Evolutionary conservation across 2,329 filamentous ascomycete genomes (phyloP), one percentile per base, ranked within the genome.

Genomic region (Diaporthe sp.): DNA sequence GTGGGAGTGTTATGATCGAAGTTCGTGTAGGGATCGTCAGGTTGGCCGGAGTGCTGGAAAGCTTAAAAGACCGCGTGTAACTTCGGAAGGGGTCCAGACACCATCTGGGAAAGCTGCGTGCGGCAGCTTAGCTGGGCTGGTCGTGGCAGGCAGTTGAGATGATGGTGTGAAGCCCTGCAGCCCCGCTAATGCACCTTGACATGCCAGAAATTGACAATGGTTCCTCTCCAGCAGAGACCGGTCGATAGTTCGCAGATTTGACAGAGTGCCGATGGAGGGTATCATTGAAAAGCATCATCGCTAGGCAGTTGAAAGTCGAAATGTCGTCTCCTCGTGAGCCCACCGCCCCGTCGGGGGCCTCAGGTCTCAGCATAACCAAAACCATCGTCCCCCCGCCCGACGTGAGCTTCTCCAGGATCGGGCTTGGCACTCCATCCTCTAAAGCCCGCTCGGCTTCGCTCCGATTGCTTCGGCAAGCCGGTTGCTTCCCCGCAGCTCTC

Each of bases 161-260:
- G 72, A 42, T 71, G 75, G 75, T 75, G 75, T 71, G 67, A 55
- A 75, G 49, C 31, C 58, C 55, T 71, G 75, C 60, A 72, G 72
- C 39, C 39, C 65, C 57, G 60, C 75, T 76, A 76, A 74, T 76
- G 75, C 75, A 75, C 57, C 55, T 57, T 20, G 49, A 70, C n/a
- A 70, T 70, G 65, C 65, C 65, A 63, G 31, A 58, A 61, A 25
- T 25, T 75, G 67, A 65, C 67, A 74, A 42, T 60, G 42, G 72
- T 71, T 76, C 47, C 63, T 63, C 58, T 31, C 60, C 55, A 53
- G 39, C 15, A 37, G 49, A 61, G 51, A 68, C 72, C 65, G 75
- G 34, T 34, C 39, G 17, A 58, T 75, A 55, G 72, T 72, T 76
- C 42, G 58, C 58, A 73, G 71, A 65, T 72, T 53, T 34, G 58